Evolutionary conservation across 2,329 filamentous ascomycete species (phyloP).

Genomic region (Cryphonectria parasitica): DNA sequence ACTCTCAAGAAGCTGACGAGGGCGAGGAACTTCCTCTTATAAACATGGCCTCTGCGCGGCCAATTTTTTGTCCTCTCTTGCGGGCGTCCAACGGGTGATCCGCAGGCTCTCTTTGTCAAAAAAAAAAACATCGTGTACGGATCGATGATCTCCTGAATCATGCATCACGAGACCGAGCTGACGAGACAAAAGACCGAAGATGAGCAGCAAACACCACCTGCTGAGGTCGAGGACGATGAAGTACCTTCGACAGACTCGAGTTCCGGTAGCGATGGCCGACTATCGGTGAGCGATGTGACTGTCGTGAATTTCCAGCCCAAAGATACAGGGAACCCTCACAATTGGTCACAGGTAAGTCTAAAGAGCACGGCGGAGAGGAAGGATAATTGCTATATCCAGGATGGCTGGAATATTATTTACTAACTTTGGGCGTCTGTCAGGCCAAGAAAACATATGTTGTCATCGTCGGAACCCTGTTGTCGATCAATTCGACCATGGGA

Average conservation of each 20-base stretch:
- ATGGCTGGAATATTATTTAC: not conserved
- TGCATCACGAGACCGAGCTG: slow-evolving; percentile 24
- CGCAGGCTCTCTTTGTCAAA: not conserved
- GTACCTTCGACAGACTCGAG: slow-evolving; percentile 14
- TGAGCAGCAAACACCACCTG: not conserved
- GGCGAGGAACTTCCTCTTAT: not conserved
- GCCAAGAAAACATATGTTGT: slow-evolving; percentile 33
- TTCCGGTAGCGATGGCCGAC: slow-evolving; percentile 10
- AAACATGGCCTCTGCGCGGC: not conserved
- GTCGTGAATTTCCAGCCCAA: slow-evolving; percentile 24
- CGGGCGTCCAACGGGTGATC: too few species aligned
- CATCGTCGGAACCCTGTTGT: slow-evolving; percentile 31
- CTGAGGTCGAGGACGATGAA: not conserved
- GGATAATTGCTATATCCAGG: not conserved
- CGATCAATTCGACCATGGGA: slow-evolving; percentile 33
- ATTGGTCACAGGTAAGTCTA: slow-evolving; percentile 15
- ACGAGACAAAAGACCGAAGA: slow-evolving; percentile 25
- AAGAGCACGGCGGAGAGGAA: rapidly evolving
- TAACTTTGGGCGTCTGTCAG: slow-evolving; percentile 17
- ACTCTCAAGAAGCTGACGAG: slow-evolving; percentile 15
- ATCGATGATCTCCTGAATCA: not conserved
- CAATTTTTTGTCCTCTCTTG: not conserved
- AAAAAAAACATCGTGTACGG: slow-evolving; percentile 1
- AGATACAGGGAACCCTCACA: slow-evolving; percentile 25
- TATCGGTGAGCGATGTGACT: slow-evolving; percentile 9